phyloP scores from a whole-genome alignment of 2,329 filamentous ascomycete species.

The Beauveria medogensis region DNA sequence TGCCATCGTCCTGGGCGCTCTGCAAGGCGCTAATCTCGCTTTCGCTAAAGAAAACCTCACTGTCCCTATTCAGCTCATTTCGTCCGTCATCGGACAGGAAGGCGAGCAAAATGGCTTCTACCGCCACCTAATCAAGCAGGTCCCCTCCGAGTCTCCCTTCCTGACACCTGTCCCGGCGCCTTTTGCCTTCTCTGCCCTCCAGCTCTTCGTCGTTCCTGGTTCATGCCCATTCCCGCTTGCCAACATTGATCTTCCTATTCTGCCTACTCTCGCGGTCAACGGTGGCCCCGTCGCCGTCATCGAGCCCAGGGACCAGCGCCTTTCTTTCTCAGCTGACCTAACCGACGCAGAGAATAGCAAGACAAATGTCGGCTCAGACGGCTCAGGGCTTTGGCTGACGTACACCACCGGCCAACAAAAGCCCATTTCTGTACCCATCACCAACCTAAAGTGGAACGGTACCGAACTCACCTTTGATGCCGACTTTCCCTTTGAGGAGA shows the following conservation, averaged over 20 bases:
- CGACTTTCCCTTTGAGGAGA: conserved; percentile 19
- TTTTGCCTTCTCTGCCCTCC: conserved; percentile 58
- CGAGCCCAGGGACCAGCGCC: conserved; percentile 35
- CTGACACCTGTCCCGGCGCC: conserved; percentile 52
- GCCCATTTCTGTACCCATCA: conserved; percentile 18
- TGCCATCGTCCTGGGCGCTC: conserved; percentile 57
- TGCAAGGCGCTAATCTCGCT: conserved; percentile 53
- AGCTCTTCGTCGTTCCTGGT: conserved; percentile 50
- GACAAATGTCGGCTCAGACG: conserved; percentile 1
- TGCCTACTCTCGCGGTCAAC: conserved; percentile 37
- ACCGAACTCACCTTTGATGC: conserved; percentile 17
- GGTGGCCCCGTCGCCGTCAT: conserved; percentile 27
- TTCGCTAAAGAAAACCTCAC: conserved; percentile 47
- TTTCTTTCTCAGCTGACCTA: conserved; percentile 37
- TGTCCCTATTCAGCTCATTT: conserved; percentile 47
- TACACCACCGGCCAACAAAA: conserved; percentile 24
- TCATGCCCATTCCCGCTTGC: conserved; percentile 49
- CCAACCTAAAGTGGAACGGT: conserved; percentile 18
- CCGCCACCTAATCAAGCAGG: conserved; percentile 46
- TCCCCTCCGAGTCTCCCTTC: conserved; percentile 58
- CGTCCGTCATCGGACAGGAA: conserved; percentile 63
- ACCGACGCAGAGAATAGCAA: neutral
- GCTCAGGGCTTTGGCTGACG: conserved; percentile 16
- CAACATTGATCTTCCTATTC: conserved; percentile 47
- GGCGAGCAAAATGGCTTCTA: conserved; percentile 67